Percentiles rank a stretch among this genome's conserved stretches.
These are phyloP conservation scores for Choanephora cucurbitarum DNA, from an alignment of 371 early-diverging fungal species.

Conservation along the genomic window DNA sequence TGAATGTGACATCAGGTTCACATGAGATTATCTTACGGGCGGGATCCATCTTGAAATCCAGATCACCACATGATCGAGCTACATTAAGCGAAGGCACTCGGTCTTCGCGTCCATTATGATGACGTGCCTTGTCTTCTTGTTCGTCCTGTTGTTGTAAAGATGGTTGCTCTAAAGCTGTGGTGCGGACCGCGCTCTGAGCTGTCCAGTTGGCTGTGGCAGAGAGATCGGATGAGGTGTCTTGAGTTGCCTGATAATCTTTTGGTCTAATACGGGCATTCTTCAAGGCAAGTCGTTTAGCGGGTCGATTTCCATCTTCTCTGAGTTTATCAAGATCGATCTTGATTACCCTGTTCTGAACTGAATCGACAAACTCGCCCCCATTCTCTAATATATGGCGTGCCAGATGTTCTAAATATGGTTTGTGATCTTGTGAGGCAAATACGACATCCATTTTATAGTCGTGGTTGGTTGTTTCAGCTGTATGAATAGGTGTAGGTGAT, in stretches of 20 bases:
- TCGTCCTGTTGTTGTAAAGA: too few species aligned
- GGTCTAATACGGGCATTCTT: conserved; percentile 66
- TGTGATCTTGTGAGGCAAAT: conserved; percentile 68
- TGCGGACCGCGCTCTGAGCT: conserved; percentile 36
- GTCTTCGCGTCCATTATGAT: conserved; percentile 45
- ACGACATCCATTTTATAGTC: conserved; percentile 61
- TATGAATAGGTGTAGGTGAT: conserved; percentile 18
- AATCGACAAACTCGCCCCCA: conserved; percentile 69
- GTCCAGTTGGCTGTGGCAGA: conserved; percentile 12
- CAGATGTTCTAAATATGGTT: conserved; percentile 64
- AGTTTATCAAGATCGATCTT: conserved; percentile 56
- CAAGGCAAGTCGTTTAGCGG: conserved; percentile 55
- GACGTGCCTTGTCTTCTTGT: too few species aligned
- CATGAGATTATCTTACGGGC: conserved; percentile 56
- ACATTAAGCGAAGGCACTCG: conserved; percentile 60
- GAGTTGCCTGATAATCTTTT: conserved; percentile 28
- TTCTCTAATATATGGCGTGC: conserved; percentile 65
- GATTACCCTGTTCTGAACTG: conserved; percentile 64
- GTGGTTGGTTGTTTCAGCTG: conserved; percentile 20
- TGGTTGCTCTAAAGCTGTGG: too few species aligned
- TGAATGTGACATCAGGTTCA: conserved; percentile 64
- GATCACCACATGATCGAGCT: conserved; percentile 66
- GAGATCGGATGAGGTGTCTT: conserved; percentile 8
- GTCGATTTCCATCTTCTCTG: conserved; percentile 49
- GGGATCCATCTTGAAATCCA: conserved; percentile 64